A percentile compares a stretch with the other conserved stretches of the same genome.
These are phyloP conservation scores for Pythium guiyangense DNA, from an alignment of 352 stramenopile genomes.

Conservation along the genomic window DNA sequence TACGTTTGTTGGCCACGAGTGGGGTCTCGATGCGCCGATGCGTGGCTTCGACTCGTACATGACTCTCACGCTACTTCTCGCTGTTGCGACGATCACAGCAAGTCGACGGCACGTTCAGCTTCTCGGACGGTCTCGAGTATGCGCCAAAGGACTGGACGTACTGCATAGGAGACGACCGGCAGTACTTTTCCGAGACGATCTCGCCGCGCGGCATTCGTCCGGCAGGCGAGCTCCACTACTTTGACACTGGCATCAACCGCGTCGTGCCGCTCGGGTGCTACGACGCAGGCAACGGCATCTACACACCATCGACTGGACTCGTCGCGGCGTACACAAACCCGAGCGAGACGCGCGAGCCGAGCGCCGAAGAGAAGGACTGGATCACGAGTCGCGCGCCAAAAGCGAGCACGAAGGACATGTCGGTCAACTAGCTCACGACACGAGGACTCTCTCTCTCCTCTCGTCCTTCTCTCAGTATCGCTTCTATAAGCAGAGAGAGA, in stretches of 20 bases:
- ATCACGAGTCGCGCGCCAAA: slow-evolving; percentile 55
- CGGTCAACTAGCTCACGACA: slow-evolving; percentile 27
- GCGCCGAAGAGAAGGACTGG: slow-evolving; percentile 53
- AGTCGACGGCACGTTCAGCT: slow-evolving; percentile 72
- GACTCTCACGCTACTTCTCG: background rate
- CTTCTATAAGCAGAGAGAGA: slow-evolving; percentile 3
- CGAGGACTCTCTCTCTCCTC: background rate
- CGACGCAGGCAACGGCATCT: slow-evolving; percentile 76
- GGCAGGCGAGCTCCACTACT: slow-evolving; percentile 65
- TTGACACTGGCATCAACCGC: slow-evolving; percentile 57
- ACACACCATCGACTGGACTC: slow-evolving; percentile 48
- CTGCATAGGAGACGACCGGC: slow-evolving; percentile 53
- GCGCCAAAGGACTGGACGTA: slow-evolving; percentile 56
- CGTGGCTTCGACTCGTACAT: background rate
- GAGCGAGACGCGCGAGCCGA: slow-evolving; percentile 39
- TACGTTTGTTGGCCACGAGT: slow-evolving; percentile 11
- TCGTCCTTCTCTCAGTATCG: too few relatives aligned
- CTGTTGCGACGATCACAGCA: slow-evolving; percentile 23
- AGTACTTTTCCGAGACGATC: slow-evolving; percentile 66
- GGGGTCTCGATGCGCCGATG: background rate
- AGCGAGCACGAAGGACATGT: slow-evolving; percentile 70
- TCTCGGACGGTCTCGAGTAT: slow-evolving; percentile 72
- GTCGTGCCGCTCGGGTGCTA: slow-evolving; percentile 67
- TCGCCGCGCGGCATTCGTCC: slow-evolving; percentile 45
- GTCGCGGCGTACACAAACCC: slow-evolving; percentile 51